Base-by-base conservation (phyloP, 306 rosid species). In the Corylus heterophylla region DNA sequence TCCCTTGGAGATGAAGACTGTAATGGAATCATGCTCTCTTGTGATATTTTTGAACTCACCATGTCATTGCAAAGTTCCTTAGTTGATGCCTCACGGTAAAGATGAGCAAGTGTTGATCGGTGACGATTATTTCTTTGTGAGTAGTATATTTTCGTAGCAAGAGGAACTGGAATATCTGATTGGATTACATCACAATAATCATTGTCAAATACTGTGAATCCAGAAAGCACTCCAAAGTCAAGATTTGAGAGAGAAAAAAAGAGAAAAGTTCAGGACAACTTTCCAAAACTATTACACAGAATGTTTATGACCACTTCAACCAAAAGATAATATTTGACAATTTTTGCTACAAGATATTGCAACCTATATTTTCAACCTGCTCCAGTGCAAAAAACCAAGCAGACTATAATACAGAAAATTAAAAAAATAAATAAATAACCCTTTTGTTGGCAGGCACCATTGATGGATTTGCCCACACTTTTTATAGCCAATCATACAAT, bases 91-190 rank as follows among this genome's bases (percentile, higher is more conserved):
- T 90, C 92, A 70, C 78, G 76, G 85, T 91, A 93, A 47, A 91
- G 87, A 83, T 87, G 88, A 52, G 84, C 85, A 76, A 95, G 87
- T 52, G 89, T 82, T 59, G 93, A 85, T 62, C 97, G 98, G 48
- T 93, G 78, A 18, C 97, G 88, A 78, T 86, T 89, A 80, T 82
- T 85, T 89, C 89, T 90, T 83, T 91, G 97, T 16, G 97, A 93
- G 89, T 90, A 93, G 80, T 91, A 95, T 51, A 91, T 84, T 89
- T 91, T 95, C 18, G 98, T 89, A 54, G 98, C 99, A 75, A 95
- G 97, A 62, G 99, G 99, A 77, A 81, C 88, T 54, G 97, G 97
- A 78, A 80, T 75, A 77, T 89, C 98, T 95, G 90, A 68, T 85
- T 77, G 55, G 80, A 81, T 74, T 56, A 77, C 68, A 73, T 49